These are phyloP conservation scores for Turritis glabra DNA, from an alignment of 345 rosid genomes.

Conservation along the genomic window DNA sequence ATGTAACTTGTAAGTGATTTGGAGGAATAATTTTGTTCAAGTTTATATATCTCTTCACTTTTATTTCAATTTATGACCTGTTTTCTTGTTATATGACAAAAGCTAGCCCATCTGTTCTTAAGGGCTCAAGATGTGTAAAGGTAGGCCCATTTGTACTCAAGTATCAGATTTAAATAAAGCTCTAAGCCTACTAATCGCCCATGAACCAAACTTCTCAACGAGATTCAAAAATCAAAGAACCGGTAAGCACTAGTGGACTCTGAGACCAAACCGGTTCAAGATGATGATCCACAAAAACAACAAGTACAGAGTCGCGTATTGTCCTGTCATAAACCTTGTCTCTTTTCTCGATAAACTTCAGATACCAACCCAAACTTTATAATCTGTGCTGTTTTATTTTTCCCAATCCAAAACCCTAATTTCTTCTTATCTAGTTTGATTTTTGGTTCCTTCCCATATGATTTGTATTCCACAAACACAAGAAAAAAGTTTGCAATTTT, in stretches of 20 bases:
- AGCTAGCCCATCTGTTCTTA: not conserved
- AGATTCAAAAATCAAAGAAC: not conserved
- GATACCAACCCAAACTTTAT: not conserved
- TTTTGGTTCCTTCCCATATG: not conserved
- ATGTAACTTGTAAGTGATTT: too few species aligned
- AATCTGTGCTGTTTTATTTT: not conserved
- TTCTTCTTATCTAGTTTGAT: not conserved
- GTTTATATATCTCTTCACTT: not conserved
- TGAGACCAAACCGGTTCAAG: not conserved
- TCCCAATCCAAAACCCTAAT: conserved; percentile 21
- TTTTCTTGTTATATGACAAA: too few species aligned
- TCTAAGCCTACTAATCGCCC: too few species aligned
- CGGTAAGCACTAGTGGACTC: not conserved
- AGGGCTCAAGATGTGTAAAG: not conserved
- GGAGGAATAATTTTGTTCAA: too few species aligned
- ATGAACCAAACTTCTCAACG: too few species aligned
- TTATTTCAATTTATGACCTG: too few species aligned
- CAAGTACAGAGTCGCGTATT: not conserved
- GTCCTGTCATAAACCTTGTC: not conserved
- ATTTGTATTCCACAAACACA: not conserved
- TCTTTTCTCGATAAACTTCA: not conserved
- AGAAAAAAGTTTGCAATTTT: not conserved
- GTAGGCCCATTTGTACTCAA: not conserved
- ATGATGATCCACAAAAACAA: not conserved
- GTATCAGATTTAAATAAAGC: too few species aligned